Percentiles rank a stretch among this genome's conserved stretches.
Conservation (phyloP, 371 early-diverging fungal species). For the Mortierella sp. region DNA sequence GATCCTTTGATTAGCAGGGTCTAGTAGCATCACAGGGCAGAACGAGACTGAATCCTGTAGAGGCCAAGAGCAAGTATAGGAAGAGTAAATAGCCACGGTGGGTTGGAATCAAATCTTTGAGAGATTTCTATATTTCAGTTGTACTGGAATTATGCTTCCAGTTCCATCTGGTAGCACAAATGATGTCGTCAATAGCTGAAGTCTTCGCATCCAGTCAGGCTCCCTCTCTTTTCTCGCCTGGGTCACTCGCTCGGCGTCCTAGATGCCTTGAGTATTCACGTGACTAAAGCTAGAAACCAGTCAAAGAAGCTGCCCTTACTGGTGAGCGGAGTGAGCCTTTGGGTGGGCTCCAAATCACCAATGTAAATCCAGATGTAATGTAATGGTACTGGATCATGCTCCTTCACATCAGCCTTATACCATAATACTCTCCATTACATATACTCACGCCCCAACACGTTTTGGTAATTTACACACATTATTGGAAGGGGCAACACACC, state of each 20-base stretch:
- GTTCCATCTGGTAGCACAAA: slow-evolving; percentile 7
- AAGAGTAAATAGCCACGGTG: background rate
- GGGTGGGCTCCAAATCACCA: background rate
- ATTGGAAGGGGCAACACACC: background rate
- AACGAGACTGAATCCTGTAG: background rate
- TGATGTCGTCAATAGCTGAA: background rate
- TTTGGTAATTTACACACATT: too few species aligned
- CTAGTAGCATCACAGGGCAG: background rate
- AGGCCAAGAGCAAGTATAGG: background rate
- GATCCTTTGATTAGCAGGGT: slow-evolving; percentile 5
- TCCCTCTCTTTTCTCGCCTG: background rate
- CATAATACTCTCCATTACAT: background rate
- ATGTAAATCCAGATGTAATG: background rate
- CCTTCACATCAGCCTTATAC: background rate
- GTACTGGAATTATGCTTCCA: background rate
- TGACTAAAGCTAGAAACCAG: background rate
- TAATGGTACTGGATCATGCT: background rate
- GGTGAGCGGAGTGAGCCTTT: background rate
- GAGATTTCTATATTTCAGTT: background rate
- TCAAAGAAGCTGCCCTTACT: too few species aligned
- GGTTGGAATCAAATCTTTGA: background rate
- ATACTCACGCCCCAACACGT: background rate
- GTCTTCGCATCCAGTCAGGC: background rate
- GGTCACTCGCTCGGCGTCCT: too few species aligned
- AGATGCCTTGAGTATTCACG: too few species aligned